These are phyloP conservation scores for Kodamaea alishanica DNA, from an alignment of 1,139 yeast genomes.

Conservation along the genomic window DNA sequence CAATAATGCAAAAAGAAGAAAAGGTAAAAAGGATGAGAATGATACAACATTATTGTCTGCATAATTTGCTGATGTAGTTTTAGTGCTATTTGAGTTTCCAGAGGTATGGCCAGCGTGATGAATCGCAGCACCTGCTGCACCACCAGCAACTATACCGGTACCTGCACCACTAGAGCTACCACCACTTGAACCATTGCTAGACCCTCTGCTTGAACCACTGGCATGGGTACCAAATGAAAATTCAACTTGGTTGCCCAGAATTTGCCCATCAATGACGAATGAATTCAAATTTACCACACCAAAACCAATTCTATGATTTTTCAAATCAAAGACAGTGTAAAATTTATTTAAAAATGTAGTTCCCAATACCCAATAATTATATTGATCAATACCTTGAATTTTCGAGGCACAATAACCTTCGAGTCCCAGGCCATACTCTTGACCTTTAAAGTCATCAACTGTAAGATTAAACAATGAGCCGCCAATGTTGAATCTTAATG, in stretches of 20 bases:
- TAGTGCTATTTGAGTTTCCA: no score
- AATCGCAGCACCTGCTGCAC: no score
- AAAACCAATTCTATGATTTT: constrained; percentile 48
- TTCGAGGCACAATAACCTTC: constrained; percentile 61
- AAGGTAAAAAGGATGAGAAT: background rate
- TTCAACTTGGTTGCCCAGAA: no score
- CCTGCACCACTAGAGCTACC: no score
- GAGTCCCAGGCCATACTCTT: constrained; percentile 35
- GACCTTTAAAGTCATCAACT: constrained; percentile 47
- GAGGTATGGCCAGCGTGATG: no score
- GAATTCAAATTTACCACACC: constrained; percentile 26
- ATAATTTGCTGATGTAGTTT: no score
- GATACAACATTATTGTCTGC: background rate
- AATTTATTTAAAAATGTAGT: constrained; percentile 56
- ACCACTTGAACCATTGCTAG: no score
- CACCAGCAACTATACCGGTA: no score
- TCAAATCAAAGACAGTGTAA: constrained; percentile 59
- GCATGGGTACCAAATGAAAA: no score
- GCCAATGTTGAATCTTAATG: constrained; percentile 37
- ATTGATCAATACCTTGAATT: constrained; percentile 50
- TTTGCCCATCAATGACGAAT: background rate
- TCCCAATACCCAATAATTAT: constrained; percentile 50
- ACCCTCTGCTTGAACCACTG: no score
- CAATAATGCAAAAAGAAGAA: background rate
- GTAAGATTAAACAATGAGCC: constrained; percentile 36